Conservation (phyloP, 768 basidiomycete genomes). For the Auricularia heimuer region DNA sequence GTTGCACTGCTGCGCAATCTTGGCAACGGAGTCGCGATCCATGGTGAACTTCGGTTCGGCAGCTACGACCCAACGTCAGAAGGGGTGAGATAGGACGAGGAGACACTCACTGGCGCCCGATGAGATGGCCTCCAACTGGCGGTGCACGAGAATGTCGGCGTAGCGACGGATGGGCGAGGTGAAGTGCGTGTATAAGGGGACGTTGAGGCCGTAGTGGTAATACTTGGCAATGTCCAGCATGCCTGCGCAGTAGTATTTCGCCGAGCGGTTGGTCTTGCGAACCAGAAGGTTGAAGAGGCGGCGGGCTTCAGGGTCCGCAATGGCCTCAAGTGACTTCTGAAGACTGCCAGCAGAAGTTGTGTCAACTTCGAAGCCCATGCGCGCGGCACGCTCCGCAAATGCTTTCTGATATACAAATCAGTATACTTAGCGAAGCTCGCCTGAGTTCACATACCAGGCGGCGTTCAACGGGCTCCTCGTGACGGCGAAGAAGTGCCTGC, state of each 20-base stretch:
- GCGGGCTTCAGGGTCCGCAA: slow-evolving; percentile 64
- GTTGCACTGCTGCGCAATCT: slow-evolving; percentile 96
- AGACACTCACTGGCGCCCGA: slow-evolving; percentile 49
- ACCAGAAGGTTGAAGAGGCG: slow-evolving; percentile 74
- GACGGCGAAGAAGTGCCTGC: slow-evolving; percentile 91
- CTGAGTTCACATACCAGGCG: slow-evolving; percentile 52
- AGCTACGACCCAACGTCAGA: background rate
- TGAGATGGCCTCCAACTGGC: slow-evolving; percentile 86
- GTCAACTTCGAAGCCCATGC: slow-evolving; percentile 79
- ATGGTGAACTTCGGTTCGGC: slow-evolving; percentile 84
- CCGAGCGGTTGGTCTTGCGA: slow-evolving; percentile 86
- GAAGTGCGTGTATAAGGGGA: slow-evolving; percentile 89
- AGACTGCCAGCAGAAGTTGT: slow-evolving; percentile 66
- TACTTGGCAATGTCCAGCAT: slow-evolving; percentile 99
- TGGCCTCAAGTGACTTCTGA: slow-evolving; percentile 72
- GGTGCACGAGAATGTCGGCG: slow-evolving; percentile 90
- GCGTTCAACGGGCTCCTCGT: slow-evolving; percentile 87
- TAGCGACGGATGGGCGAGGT: slow-evolving; percentile 89
- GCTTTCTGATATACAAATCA: slow-evolving; percentile 39
- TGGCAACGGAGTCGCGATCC: slow-evolving; percentile 97
- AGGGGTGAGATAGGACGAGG: slow-evolving; percentile 6
- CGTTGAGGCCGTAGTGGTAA: slow-evolving; percentile 80
- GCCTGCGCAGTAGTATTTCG: slow-evolving; percentile 98
- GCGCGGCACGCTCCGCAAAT: slow-evolving; percentile 71
- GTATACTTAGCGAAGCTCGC: background rate